Evolutionary conservation across 2,329 filamentous ascomycete species (phyloP).

Genomic region (Tetracladium maxilliforme): DNA sequence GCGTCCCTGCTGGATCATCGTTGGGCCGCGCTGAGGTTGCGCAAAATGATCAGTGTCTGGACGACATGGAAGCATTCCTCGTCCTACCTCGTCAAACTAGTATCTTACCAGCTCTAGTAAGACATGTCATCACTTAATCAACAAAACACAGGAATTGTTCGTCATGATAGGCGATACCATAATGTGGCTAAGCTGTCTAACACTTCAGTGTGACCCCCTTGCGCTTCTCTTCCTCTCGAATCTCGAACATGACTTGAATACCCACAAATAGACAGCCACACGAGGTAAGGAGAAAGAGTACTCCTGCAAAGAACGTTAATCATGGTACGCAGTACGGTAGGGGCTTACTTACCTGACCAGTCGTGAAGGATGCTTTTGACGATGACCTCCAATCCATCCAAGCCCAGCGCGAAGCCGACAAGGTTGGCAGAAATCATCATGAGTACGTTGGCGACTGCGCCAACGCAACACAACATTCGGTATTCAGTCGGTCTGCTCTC

Average conservation of each 20-base stretch:
- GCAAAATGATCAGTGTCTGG: too few species aligned
- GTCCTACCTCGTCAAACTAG: too few species aligned
- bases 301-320: slow-evolving; percentile 31
- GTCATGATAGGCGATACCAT: too few species aligned
- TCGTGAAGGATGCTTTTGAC: slow-evolving; percentile 61
- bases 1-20: too few species aligned
- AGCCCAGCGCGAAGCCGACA: slow-evolving; percentile 83
- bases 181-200: too few species aligned
- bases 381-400: slow-evolving; percentile 74
- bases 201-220: slow-evolving; percentile 76
- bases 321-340: slow-evolving; percentile 1
- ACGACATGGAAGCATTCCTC: too few species aligned
- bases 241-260: slow-evolving; percentile 92
- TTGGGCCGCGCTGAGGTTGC: too few species aligned
- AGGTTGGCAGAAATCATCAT: slow-evolving; percentile 96
- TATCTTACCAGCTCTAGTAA: too few species aligned
- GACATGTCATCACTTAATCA: too few species aligned
- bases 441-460: slow-evolving; percentile 69
- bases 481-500: slow-evolving; percentile 55
- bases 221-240: slow-evolving; percentile 71
- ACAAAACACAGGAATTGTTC: too few species aligned
- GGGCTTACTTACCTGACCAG: slow-evolving; percentile 40
- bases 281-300: slow-evolving; percentile 57
- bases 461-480: slow-evolving; percentile 65
- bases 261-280: slow-evolving; percentile 69